Base-by-base conservation (phyloP, 1,284 basidiomycete genomes). In the Tetrapyrgos nigripes region DNA sequence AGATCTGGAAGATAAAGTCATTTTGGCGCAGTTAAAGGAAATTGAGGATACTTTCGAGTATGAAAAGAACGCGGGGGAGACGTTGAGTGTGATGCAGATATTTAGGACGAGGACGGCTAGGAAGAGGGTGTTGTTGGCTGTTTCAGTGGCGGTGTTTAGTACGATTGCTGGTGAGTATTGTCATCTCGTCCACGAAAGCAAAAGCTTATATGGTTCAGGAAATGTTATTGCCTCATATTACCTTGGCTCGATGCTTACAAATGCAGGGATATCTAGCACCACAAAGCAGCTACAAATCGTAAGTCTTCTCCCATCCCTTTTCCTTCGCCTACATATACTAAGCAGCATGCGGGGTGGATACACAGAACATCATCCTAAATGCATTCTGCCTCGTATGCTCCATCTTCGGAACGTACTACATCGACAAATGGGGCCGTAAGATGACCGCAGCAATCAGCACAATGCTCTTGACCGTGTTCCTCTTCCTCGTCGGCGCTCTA, bases 161-260 rank as follows among this genome's bases (percentile, higher is more conserved):
- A 67, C 66, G 4, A 61, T 67, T 13, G 64, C 66, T 45, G 66
- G 66, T 67, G 40, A 11, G 51, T 14, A 21, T 23, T 50, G 19
- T n/a, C 17, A n/a, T 10, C 56, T 54, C 52, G 17, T 10, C 43
- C 19, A 21, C 10, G 8, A 48, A 27, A 14, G 35, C 26, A 27
- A 19, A 28, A n/a, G 8, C 23, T 19, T 35, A 40, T 23, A 23
- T 21, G 2, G 29, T 23, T 3, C 28, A 67, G 66, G 66, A n/a
- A 67, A 67, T 50, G 64, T 67, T 37, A 63, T 66, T 21, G 64
- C 64, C 9, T 66, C 64, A 13, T 67, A 67, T 28, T 67, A 66
- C 45, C 52, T 67, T 9, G 66, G 65, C 2, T 26, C 52, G 4
- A 67, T 67, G 66, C 55, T 67, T 31, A 45, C 45, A 13, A 66